These are phyloP conservation scores for Cadophora gregata DNA, from an alignment of 2,329 filamentous ascomycete species.

Conservation along the genomic window DNA sequence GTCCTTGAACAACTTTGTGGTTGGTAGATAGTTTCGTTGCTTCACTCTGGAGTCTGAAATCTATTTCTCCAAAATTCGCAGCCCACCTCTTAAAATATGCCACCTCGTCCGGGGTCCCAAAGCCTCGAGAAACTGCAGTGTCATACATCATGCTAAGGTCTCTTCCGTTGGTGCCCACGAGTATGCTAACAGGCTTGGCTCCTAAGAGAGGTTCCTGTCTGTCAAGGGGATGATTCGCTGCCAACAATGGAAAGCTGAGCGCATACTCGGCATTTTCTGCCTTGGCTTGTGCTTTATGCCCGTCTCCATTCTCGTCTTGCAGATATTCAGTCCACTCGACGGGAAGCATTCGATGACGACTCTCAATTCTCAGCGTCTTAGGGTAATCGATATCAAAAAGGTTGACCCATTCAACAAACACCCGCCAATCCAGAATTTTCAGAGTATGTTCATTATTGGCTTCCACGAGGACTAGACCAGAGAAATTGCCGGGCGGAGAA, in stretches of 20 bases:
- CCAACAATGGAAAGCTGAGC: conserved; percentile 18
- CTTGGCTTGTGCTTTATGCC: conserved; percentile 3
- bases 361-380: neutral
- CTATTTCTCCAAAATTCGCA: conserved; percentile 39
- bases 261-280: conserved; percentile 19
- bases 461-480: conserved; percentile 36
- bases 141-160: conserved; percentile 40
- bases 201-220: conserved; percentile 6
- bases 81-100: conserved; percentile 41
- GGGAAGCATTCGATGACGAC: conserved; percentile 11
- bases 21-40: conserved; percentile 42
- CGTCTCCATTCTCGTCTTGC: conserved; percentile 6
- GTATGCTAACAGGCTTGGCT: conserved; percentile 6
- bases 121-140: conserved; percentile 36
- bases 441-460: conserved; percentile 28
- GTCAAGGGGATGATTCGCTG: conserved; percentile 2
- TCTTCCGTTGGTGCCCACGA: conserved; percentile 19
- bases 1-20: conserved; percentile 41
- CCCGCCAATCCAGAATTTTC: conserved; percentile 19
- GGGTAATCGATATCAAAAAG: neutral
- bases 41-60: conserved; percentile 41
- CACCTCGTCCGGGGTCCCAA: conserved; percentile 45
- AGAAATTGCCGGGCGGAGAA: conserved; percentile 20
- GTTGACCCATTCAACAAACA: conserved; percentile 4
- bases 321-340: conserved; percentile 26